These are phyloP conservation scores for Colletotrichum higginsianum DNA, from an alignment of 2,329 filamentous ascomycete species.

Conservation along the genomic window DNA sequence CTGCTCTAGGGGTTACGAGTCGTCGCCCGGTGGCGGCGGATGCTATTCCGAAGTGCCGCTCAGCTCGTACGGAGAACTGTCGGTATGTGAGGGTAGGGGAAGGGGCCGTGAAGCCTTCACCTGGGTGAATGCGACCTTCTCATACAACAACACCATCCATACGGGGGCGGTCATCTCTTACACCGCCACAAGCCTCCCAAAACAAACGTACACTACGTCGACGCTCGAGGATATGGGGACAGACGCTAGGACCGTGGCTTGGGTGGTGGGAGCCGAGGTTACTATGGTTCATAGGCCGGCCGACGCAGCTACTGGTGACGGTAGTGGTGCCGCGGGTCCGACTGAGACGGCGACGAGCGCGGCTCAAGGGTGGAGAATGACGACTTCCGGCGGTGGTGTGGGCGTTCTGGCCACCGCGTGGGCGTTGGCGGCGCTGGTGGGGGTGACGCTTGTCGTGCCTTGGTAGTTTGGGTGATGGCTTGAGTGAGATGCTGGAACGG, in stretches of 20 bases:
- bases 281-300: constrained; percentile 2
- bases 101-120: not conserved
- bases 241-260: not conserved
- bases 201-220: not conserved
- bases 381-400: not conserved
- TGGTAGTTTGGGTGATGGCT: not conserved
- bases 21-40: not conserved
- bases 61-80: not conserved
- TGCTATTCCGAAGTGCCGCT: constrained; percentile 11
- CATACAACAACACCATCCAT: constrained; percentile 11
- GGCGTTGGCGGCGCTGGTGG: not conserved
- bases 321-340: not conserved
- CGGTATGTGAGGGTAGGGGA: not conserved
- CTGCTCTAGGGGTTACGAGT: not conserved
- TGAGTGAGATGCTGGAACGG: not conserved
- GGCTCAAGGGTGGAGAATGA: not conserved
- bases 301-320: not conserved
- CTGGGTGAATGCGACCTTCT: constrained; percentile 1
- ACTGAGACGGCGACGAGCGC: not conserved
- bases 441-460: not conserved
- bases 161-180: not conserved
- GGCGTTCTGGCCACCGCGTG: not conserved
- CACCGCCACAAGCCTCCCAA: not conserved
- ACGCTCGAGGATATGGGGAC: not conserved
- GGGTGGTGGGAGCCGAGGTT: not conserved